Percentiles rank a stretch among this genome's conserved stretches.
Evolutionary conservation across 1,284 basidiomycete genomes (phyloP).

Genomic region (Cystobasidium sp.): DNA sequence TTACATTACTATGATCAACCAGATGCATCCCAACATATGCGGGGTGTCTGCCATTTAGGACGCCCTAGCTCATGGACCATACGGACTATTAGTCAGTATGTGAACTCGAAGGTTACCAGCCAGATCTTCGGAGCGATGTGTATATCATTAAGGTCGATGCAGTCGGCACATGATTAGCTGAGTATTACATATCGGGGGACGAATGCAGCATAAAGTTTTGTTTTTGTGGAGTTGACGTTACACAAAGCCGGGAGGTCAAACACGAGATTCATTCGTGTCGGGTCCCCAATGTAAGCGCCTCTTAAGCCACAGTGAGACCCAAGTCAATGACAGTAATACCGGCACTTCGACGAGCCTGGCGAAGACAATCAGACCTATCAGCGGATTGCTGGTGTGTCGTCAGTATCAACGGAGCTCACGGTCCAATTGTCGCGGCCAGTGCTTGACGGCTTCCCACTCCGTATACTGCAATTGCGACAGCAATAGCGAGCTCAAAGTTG

Average conservation of each 20-base stretch:
- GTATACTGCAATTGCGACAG: conserved; percentile 77
- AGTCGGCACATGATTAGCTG: conserved; percentile 14
- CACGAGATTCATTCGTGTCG: conserved; percentile 9
- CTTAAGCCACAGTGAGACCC: conserved; percentile 65
- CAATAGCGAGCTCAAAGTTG: conserved; percentile 74
- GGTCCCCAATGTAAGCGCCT: conserved; percentile 20
- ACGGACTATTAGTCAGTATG: conserved; percentile 10
- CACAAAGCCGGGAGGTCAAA: conserved; percentile 17
- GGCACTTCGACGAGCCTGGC: conserved; percentile 62
- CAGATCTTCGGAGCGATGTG: conserved; percentile 16
- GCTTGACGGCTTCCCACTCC: conserved; percentile 74
- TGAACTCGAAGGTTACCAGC: conserved; percentile 15
- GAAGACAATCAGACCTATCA: conserved; percentile 1
- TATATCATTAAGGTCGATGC: conserved; percentile 12
- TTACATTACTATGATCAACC: conserved; percentile 13
- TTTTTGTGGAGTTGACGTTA: conserved; percentile 17
- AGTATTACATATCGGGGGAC: conserved; percentile 9
- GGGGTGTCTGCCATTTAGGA: conserved; percentile 14
- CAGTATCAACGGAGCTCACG: conserved; percentile 60
- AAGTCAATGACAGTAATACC: conserved; percentile 72
- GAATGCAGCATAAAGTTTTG: conserved; percentile 6
- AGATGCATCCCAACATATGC: conserved; percentile 17
- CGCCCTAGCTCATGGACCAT: conserved; percentile 14
- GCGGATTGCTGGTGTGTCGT: conserved; percentile 50
- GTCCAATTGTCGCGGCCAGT: conserved; percentile 76